Evolutionary conservation across 1,139 yeast species (phyloP), one percentile per base, ranked within the genome.

Genomic region (Geotrichum macrosporum): DNA sequence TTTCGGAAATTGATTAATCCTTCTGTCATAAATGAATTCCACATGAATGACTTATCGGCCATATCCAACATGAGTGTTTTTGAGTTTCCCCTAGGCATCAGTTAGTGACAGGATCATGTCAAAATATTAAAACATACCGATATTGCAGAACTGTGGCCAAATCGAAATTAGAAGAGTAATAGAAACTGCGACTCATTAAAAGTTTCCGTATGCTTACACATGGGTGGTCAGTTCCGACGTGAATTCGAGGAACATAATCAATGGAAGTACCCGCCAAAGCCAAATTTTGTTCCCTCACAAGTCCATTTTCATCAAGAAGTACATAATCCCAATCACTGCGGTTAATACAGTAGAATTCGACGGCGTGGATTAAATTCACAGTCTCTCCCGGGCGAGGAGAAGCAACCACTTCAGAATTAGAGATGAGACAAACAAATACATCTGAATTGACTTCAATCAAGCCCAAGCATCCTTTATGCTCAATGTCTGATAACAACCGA

Each of bases 1-100:
- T 82, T 74, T 51, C 95, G 72, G 64, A 84, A 89, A 46, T 76
- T 73, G 53, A 86, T 73, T 52, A 94, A 75, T 53, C 89, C 96
- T 49, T 81, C 76, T 80, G 89, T 81, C 80, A 94, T 78, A 63
- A 85, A 92, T 5, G 84, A 76, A 64, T 94, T 94, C 99, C 99
- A 94, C 96, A 92, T 88, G 61, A 84, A 92, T 56, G 89, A 92
- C 50, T 79, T 80, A 61, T 83, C 89, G 55, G 61, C 57, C 27
- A 62, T 54, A 34, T 59, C 61, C 13, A 72, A 62, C 48, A 77
- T 72, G 40, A 77, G 55, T 4, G 75, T 65, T 56, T 69, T 50
- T 3, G 54, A 39, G 27, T 55, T 57, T 53, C 66, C 60, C 8
- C 81, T 66, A 1, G 89, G 89, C 10, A 21, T 12, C 29, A 40